Evolutionary conservation across 805 yeast genomes (phyloP).

Genomic region (Schizosaccharomyces japonicus): DNA sequence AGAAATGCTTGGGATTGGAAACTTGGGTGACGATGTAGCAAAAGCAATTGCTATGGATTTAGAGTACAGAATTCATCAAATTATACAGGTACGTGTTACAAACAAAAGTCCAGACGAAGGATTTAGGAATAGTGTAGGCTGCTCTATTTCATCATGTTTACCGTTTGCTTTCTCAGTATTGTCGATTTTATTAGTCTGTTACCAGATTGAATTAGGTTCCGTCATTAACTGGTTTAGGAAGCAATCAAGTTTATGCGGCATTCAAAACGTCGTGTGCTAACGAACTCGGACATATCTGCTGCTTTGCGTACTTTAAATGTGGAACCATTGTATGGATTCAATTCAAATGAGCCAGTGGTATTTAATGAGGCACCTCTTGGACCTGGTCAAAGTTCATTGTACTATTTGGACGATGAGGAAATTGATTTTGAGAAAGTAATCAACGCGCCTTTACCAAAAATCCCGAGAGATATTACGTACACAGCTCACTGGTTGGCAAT

Average conservation of each 20-base stretch:
- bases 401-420: constrained; percentile 76
- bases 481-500: constrained; percentile 68
- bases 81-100: constrained; percentile 28
- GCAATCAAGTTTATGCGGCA: constrained; percentile 92
- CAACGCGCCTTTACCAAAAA: constrained; percentile 83
- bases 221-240: constrained; percentile 23
- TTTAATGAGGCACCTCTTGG: constrained; percentile 75
- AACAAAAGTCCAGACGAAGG: too few species aligned
- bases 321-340: constrained; percentile 31
- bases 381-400: constrained; percentile 66
- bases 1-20: constrained; percentile 57
- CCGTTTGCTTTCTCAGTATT: too few species aligned
- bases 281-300: constrained; percentile 58
- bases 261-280: constrained; percentile 56
- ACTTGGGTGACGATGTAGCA: constrained; percentile 72
- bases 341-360: constrained; percentile 32
- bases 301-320: constrained; percentile 70
- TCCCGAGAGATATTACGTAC: constrained; percentile 84
- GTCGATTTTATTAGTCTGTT: too few species aligned
- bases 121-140: too few species aligned
- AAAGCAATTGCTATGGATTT: constrained; percentile 94
- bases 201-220: too few species aligned
- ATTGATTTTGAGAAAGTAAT: constrained; percentile 82
- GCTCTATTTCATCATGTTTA: too few species aligned
- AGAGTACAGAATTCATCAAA: constrained; percentile 90